Evolutionary conservation across 257 asterid genomes (phyloP).

Genomic region (Solanum lycopersicoides): DNA sequence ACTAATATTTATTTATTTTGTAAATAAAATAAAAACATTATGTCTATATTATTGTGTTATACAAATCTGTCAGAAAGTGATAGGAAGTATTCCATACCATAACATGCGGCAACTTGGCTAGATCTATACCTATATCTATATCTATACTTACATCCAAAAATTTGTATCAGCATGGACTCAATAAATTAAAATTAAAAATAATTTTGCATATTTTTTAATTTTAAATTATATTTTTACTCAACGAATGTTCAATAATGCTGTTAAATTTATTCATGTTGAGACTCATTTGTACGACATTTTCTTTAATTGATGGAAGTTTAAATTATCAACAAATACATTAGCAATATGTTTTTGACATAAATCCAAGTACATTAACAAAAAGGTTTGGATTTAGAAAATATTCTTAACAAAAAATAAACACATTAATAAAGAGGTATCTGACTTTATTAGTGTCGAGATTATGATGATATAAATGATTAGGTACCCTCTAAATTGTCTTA

Average conservation of each 20-base stretch:
- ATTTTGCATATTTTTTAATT: too few relatives aligned
- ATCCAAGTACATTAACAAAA: neutral
- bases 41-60: neutral
- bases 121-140: neutral
- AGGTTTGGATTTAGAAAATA: too few relatives aligned
- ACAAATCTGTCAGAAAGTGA: neutral
- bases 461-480: neutral
- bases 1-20: neutral
- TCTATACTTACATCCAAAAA: neutral
- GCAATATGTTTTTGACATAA: too few relatives aligned
- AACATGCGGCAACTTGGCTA: neutral
- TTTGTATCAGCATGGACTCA: accelerated
- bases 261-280: too few relatives aligned
- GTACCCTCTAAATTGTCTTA: neutral
- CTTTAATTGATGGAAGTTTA: too few relatives aligned
- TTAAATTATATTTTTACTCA: too few relatives aligned
- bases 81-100: neutral
- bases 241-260: too few relatives aligned
- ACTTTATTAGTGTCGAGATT: neutral
- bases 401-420: too few relatives aligned
- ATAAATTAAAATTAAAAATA: too few relatives aligned
- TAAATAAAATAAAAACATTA: neutral
- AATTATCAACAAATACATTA: too few relatives aligned
- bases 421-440: neutral
- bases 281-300: too few relatives aligned